Conservation (phyloP, 2,329 filamentous ascomycete species). For the Verruconis gallopava region DNA sequence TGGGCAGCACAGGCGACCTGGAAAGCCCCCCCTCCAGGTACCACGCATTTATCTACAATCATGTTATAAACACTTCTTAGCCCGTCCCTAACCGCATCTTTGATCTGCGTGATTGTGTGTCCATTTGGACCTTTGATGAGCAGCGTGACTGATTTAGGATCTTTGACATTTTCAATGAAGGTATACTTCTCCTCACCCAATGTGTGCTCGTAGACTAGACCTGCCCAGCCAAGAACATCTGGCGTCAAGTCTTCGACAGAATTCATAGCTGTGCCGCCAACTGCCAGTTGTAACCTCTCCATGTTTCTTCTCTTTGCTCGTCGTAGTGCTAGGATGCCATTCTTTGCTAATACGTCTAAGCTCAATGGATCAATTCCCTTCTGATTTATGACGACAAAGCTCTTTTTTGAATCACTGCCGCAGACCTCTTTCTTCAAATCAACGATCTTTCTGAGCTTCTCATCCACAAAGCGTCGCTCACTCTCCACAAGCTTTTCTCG, state of each 20-base stretch:
- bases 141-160: constrained; percentile 93
- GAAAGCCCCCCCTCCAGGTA: constrained; percentile 89
- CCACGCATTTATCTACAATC: constrained; percentile 94
- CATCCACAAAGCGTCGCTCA: constrained; percentile 87
- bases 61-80: constrained; percentile 97
- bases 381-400: constrained; percentile 97
- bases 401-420: constrained; percentile 82
- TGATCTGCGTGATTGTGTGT: constrained; percentile 94
- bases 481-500: constrained; percentile 96
- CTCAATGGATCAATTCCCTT: constrained; percentile 97
- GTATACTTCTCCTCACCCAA: constrained; percentile 98
- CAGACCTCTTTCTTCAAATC: constrained; percentile 97
- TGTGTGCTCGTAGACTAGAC: constrained; percentile 91
- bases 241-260: constrained; percentile 86
- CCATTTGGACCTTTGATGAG: constrained; percentile 96
- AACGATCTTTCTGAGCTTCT: constrained; percentile 94
- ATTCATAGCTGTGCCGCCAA: constrained; percentile 85
- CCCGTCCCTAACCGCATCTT: constrained; percentile 89
- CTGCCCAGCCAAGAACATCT: constrained; percentile 88
- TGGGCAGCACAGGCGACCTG: constrained; percentile 86
- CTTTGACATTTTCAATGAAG: constrained; percentile 96
- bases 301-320: constrained; percentile 97
- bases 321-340: constrained; percentile 87
- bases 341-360: constrained; percentile 92
- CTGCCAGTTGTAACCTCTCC: constrained; percentile 92